Evolutionary conservation across 345 rosid species (phyloP).

Genomic region (Melaleuca alternifolia): DNA sequence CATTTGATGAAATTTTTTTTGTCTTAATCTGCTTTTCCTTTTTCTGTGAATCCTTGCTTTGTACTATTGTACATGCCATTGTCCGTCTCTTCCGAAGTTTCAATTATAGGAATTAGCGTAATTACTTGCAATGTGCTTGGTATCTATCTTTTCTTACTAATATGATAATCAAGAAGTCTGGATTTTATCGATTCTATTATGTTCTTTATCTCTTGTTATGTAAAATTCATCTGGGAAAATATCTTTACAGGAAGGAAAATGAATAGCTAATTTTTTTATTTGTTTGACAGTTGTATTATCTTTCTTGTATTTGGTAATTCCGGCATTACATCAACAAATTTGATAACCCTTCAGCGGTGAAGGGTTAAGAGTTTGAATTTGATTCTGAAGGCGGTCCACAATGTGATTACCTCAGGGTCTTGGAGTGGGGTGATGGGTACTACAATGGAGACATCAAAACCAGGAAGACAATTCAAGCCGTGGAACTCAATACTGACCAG

Average conservation of each 20-base stretch:
- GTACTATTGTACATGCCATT: neutral
- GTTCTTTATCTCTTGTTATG: neutral
- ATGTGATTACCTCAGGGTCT: conserved; percentile 11
- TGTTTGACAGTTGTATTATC: neutral
- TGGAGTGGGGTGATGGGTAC: conserved; percentile 43
- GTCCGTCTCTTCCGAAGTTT: neutral
- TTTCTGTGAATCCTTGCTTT: neutral
- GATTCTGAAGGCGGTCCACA: neutral
- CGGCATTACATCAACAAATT: neutral
- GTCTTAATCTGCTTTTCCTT: neutral
- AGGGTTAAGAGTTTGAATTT: neutral
- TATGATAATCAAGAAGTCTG: neutral
- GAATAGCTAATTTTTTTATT: neutral
- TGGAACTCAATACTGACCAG: conserved; percentile 21
- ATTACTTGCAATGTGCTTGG: neutral
- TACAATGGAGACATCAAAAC: conserved; percentile 51
- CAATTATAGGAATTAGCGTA: neutral
- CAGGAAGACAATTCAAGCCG: conserved; percentile 35
- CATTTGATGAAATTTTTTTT: neutral
- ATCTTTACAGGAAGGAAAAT: neutral
- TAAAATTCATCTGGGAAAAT: neutral
- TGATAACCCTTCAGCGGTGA: neutral
- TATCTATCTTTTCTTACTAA: neutral
- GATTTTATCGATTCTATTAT: neutral
- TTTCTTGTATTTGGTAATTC: neutral